These are phyloP conservation scores for Podaxis rugospora DNA, from an alignment of 768 basidiomycete genomes.

Conservation along the genomic window DNA sequence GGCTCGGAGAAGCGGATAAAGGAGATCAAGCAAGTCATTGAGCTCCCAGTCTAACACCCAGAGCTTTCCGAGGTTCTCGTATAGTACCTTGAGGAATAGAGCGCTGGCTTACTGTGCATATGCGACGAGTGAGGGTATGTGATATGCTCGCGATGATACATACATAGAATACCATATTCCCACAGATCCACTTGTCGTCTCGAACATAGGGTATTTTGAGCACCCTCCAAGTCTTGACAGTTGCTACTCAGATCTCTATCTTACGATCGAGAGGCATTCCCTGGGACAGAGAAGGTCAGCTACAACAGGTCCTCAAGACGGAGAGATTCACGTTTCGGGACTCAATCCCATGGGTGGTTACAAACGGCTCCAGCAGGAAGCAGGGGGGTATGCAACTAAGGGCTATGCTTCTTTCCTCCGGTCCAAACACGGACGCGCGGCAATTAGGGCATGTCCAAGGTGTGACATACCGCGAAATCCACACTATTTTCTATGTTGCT, in stretches of 20 bases:
- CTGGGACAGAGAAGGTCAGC: slow-evolving; percentile 43
- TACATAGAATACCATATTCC: slow-evolving; percentile 13
- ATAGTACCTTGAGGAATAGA: not conserved
- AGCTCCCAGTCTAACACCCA: too few species aligned
- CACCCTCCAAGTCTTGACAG: not conserved
- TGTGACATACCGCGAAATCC: slow-evolving; percentile 45
- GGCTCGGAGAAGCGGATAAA: too few species aligned
- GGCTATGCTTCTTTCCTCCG: not conserved
- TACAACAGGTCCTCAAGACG: slow-evolving; percentile 42
- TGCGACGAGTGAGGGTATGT: not conserved
- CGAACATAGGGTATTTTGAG: slow-evolving; percentile 4
- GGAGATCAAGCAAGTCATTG: too few species aligned
- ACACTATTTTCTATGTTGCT: slow-evolving; percentile 40
- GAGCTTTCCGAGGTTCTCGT: too few species aligned
- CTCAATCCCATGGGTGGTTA: slow-evolving; percentile 40
- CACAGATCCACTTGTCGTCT: slow-evolving; percentile 4
- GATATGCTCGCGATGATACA: slow-evolving; percentile 7
- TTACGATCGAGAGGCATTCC: slow-evolving; percentile 28
- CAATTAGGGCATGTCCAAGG: slow-evolving; percentile 46
- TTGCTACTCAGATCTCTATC: slow-evolving; percentile 12
- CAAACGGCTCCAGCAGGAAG: slow-evolving; percentile 52
- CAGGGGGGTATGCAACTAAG: slow-evolving; percentile 32
- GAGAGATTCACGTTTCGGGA: slow-evolving; percentile 20
- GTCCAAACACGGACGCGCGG: not conserved
- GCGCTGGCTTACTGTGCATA: not conserved